A percentile compares a stretch with the other conserved stretches of the same genome.
phyloP scores from a whole-genome alignment of 2,329 filamentous ascomycete species.

The Sporothrix pallida region DNA sequence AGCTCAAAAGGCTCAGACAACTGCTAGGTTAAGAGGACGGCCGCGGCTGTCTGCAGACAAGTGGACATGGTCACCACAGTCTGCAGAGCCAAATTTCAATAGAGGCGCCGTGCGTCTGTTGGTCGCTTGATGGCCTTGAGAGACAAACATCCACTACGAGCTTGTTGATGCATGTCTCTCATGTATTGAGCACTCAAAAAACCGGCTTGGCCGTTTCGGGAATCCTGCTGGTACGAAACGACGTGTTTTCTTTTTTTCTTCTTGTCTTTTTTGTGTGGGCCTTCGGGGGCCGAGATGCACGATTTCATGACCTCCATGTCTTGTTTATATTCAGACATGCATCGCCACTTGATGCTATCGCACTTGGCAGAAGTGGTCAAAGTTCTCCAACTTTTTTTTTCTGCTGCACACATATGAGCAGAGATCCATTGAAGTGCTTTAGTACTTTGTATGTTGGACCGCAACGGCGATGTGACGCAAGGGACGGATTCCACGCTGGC shows the following conservation, averaged over 20 bases:
- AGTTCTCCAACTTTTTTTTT: too few species aligned
- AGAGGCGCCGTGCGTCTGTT: background rate
- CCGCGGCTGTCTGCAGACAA: conserved; percentile 12
- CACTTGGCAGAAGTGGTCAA: background rate
- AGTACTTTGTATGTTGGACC: background rate
- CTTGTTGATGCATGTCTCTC: conserved; percentile 2
- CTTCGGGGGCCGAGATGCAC: background rate
- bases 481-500: conserved; percentile 10
- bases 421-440: background rate
- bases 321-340: conserved; percentile 27
- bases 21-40: background rate
- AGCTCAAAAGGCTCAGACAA: background rate
- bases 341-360: background rate
- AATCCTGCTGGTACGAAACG: background rate
- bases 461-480: conserved; percentile 15
- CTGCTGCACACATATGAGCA: background rate
- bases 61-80: background rate
- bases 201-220: background rate
- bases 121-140: background rate
- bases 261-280: background rate
- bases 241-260: background rate
- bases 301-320: background rate
- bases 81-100: background rate
- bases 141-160: too few species aligned
- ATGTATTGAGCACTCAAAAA: background rate